A percentile compares a stretch with the other conserved stretches of the same genome.
These are phyloP conservation scores for Neopestalotiopsis rosae DNA, from an alignment of 2,329 filamentous ascomycete genomes.

Conservation along the genomic window DNA sequence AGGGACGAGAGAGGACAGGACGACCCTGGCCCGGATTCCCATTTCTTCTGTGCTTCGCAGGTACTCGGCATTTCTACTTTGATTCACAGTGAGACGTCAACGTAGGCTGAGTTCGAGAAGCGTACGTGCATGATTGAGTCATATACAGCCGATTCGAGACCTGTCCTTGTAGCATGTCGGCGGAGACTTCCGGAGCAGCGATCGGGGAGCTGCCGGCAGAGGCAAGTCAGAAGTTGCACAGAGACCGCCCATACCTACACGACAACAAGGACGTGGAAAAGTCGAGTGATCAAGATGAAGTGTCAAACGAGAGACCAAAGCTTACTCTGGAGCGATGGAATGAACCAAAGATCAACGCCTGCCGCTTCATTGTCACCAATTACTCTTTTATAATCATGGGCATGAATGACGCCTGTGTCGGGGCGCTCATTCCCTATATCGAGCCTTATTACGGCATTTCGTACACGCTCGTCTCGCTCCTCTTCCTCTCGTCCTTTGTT, in stretches of 20 bases:
- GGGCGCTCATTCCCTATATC: slow-evolving; percentile 56
- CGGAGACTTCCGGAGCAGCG: not conserved
- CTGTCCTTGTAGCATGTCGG: not conserved
- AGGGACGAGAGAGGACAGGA: not conserved
- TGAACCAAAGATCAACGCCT: slow-evolving; percentile 61
- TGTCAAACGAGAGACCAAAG: slow-evolving; percentile 39
- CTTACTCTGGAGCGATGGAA: slow-evolving; percentile 64
- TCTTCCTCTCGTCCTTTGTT: slow-evolving; percentile 68
- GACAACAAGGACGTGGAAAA: not conserved
- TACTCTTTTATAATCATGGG: slow-evolving; percentile 70
- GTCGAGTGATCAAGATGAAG: not conserved
- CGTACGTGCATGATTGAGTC: not conserved
- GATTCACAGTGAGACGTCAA: too few species aligned
- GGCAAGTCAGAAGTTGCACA: not conserved
- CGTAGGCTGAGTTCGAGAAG: too few species aligned
- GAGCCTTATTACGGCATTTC: slow-evolving; percentile 65
- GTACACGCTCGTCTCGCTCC: slow-evolving; percentile 65
- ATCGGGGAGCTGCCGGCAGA: not conserved
- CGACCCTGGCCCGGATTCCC: not conserved
- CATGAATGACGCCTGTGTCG: slow-evolving; percentile 70
- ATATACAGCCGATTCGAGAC: not conserved
- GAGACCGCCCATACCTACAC: not conserved
- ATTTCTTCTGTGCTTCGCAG: not conserved
- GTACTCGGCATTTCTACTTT: not conserved
- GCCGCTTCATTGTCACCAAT: slow-evolving; percentile 62